These are phyloP conservation scores for Penicillium arizonense DNA, from an alignment of 495 filamentous ascomycete species.

Conservation along the genomic window DNA sequence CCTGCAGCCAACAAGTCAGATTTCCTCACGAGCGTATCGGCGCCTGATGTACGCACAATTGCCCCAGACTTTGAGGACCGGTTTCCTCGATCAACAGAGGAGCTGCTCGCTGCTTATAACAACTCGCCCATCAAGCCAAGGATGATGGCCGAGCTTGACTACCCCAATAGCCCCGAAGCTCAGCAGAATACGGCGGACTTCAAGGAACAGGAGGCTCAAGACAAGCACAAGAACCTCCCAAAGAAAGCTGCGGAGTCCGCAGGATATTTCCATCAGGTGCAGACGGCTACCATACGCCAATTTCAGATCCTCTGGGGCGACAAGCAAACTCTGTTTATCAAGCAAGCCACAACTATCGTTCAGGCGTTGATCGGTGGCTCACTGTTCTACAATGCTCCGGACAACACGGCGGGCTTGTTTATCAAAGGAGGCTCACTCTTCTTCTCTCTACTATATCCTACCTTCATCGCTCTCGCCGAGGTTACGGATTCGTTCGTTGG, in stretches of 20 bases:
- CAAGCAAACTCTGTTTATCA: conserved; percentile 54
- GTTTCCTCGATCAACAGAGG: conserved; percentile 47
- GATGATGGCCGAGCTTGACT: conserved; percentile 49
- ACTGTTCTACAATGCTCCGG: conserved; percentile 30
- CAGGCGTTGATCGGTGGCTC: conserved; percentile 36
- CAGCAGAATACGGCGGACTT: conserved; percentile 41
- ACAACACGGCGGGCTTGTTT: conserved; percentile 42
- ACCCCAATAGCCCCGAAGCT: conserved; percentile 40
- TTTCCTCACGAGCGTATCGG: conserved; percentile 69
- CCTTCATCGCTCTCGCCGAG: conserved; percentile 66
- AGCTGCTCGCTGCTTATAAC: conserved; percentile 38
- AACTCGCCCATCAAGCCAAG: conserved; percentile 31
- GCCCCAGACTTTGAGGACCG: conserved; percentile 49
- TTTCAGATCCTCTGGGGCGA: conserved; percentile 56
- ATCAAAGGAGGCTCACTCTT: conserved; percentile 54
- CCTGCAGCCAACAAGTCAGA: conserved; percentile 69
- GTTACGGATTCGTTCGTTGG: conserved; percentile 63
- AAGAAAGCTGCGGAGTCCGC: conserved; percentile 14
- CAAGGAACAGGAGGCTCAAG: conserved; percentile 37
- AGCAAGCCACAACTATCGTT: conserved; percentile 39
- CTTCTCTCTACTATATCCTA: conserved; percentile 69
- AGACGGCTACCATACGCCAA: conserved; percentile 31
- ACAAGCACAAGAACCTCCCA: conserved; percentile 32
- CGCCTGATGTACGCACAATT: conserved; percentile 61
- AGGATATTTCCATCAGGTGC: conserved; percentile 26